A percentile compares a stretch with the other conserved stretches of the same genome.
Evolutionary conservation across 345 rosid genomes (phyloP).

Genomic region (Eucalyptus regnans): DNA sequence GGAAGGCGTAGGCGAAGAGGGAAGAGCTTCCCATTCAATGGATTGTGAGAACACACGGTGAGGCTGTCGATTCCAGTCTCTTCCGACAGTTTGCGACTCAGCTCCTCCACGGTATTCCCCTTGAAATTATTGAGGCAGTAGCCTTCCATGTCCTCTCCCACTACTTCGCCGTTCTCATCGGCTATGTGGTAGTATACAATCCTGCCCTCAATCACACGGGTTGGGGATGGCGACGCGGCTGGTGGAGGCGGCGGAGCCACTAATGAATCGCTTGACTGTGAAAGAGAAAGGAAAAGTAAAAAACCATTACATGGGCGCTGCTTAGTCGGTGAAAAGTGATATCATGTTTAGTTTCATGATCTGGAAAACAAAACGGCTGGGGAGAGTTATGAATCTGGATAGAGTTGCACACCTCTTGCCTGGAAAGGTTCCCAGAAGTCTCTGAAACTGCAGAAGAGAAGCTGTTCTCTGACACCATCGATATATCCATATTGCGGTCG

Average conservation of each 20-base stretch:
- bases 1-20: constrained; percentile 94
- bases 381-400: neutral
- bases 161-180: constrained; percentile 58
- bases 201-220: constrained; percentile 40
- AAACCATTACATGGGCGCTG: neutral
- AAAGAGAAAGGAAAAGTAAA: neutral
- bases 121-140: constrained; percentile 46
- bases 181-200: constrained; percentile 74
- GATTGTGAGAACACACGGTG: constrained; percentile 80
- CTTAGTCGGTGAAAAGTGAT: neutral
- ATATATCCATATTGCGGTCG: neutral
- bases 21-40: constrained; percentile 71
- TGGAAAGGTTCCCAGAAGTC: constrained; percentile 27
- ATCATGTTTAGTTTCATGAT: neutral
- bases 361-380: neutral
- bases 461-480: constrained; percentile 5
- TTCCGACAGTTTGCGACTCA: constrained; percentile 59
- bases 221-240: neutral
- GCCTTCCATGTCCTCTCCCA: constrained; percentile 42
- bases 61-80: constrained; percentile 55
- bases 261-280: constrained; percentile 58
- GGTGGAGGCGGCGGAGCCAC: constrained; percentile 49
- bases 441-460: constrained; percentile 23
- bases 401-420: constrained; percentile 42
- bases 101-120: constrained; percentile 67